Evolutionary conservation across 2,329 filamentous ascomycete genomes (phyloP).

Genomic region (Incumbomyces delicatus): DNA sequence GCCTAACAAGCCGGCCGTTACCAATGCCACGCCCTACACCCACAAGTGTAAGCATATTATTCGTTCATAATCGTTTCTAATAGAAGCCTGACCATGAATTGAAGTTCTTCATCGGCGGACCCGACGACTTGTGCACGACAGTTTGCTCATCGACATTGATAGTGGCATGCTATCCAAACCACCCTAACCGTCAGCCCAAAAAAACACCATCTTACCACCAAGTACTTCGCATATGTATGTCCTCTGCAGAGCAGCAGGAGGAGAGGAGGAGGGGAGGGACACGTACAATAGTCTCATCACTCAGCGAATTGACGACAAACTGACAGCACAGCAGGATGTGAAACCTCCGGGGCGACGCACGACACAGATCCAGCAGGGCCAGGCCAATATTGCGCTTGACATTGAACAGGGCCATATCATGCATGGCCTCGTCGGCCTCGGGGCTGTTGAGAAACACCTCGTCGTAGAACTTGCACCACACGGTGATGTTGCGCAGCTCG

Average conservation of each 20-base stretch:
- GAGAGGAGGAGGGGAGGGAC: no score
- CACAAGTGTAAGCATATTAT: not conserved
- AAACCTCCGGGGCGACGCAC: conserved; percentile 1
- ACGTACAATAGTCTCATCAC: conserved; percentile 13
- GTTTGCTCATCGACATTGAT: conserved; percentile 8
- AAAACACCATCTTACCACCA: no score
- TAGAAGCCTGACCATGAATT: conserved; percentile 16
- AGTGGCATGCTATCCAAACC: conserved; percentile 10
- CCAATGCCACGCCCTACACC: not conserved
- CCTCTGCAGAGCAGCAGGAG: no score
- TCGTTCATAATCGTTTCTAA: not conserved
- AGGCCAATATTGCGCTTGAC: conserved; percentile 7
- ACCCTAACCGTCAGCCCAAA: not conserved
- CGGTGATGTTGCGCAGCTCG: conserved; percentile 10
- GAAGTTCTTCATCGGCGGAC: conserved; percentile 8
- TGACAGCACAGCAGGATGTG: conserved; percentile 12
- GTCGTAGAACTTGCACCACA: conserved; percentile 15
- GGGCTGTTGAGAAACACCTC: conserved; percentile 8
- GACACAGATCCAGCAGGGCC: conserved; percentile 2
- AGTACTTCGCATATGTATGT: no score
- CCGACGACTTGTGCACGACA: conserved; percentile 8
- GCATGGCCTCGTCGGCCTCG: conserved; percentile 12
- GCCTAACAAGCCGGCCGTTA: no score
- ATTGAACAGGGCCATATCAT: conserved; percentile 14
- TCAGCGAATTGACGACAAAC: conserved; percentile 9